Evolutionary conservation across 2,329 filamentous ascomycete species (phyloP), one percentile per base, ranked within the genome.

Genomic region (Penicillium janthinellum): DNA sequence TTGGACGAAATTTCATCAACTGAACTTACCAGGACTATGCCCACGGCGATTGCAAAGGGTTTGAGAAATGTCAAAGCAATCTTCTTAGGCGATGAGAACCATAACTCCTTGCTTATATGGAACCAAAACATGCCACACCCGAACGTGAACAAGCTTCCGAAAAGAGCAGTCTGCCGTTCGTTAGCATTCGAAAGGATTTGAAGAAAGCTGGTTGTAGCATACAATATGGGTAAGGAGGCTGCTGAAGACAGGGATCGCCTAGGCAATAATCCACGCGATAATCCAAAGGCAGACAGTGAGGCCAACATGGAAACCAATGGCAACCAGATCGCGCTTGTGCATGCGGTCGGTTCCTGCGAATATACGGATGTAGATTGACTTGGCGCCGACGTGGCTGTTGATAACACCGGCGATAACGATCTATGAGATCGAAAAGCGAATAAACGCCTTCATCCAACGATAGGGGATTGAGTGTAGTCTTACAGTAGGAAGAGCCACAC

Each of bases 381-480:
- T 89, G 56, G 81, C 86, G 1, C 3, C 22, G 22, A 90, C 84
- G 59, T 88, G 85, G 11, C 84, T 87, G 70, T 90, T 88, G 62
- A 91, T 88, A 7, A 90, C 87, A 56, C 88, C 89, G 0, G 88
- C 86, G 52, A 91, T 85, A 50, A 90, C 78, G 59, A 91, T 90
- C 74, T 75, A 53, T 17, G 20, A 7, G 17, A 44, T 25, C 8
- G 17, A 20, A 20, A 11, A 11, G 12, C 31, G 12, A 31, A 11
- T 22, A 25, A 12, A 12, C 1, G 20, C 6, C 10, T 25, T 6
- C 2, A 6, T 17, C 3, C 22, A 25, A 44, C 14, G 1, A 25
- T 12, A 11, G 22, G 4, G 11, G 4, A 22, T 44, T 20, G 4
- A 44, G 17, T 5, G 48, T 12, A 3, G 20, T 17, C 73, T 37